A percentile compares a stretch with the other conserved stretches of the same genome.
Conservation (phyloP, 2,329 filamentous ascomycete genomes). For the Monilinia vaccinii-corymbosi region DNA sequence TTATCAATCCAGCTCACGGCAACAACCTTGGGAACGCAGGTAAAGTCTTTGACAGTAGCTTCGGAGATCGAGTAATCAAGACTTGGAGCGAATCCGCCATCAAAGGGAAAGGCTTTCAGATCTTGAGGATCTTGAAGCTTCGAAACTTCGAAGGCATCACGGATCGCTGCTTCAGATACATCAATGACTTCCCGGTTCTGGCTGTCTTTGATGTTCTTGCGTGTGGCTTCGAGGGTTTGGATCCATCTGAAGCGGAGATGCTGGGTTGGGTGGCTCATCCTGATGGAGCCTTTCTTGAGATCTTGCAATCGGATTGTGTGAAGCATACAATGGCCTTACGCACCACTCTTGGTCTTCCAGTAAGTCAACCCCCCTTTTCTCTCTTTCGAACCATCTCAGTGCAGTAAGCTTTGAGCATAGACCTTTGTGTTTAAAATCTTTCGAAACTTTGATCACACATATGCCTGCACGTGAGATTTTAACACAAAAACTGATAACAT, state of each 20-base stretch:
- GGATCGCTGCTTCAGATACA: slow-evolving; percentile 22
- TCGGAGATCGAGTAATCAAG: slow-evolving; percentile 26
- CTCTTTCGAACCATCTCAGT: not conserved
- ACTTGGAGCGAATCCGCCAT: slow-evolving; percentile 25
- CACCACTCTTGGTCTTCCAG: slow-evolving; percentile 1
- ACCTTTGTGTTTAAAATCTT: not conserved
- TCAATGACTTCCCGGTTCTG: slow-evolving; percentile 27
- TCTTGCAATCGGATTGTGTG: slow-evolving; percentile 20
- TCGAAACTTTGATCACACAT: not conserved
- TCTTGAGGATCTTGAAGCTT: slow-evolving; percentile 28
- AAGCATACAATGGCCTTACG: slow-evolving; percentile 16
- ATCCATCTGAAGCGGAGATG: slow-evolving; percentile 8
- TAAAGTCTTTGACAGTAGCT: not conserved
- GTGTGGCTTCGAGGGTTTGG: slow-evolving; percentile 16
- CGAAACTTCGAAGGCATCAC: slow-evolving; percentile 26
- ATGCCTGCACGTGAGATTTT: not conserved
- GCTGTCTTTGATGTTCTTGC: slow-evolving; percentile 26
- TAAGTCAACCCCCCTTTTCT: not conserved
- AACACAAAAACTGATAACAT: not conserved
- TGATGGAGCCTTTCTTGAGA: slow-evolving; percentile 12
- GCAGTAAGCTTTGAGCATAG: not conserved
- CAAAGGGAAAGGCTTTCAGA: slow-evolving; percentile 22
- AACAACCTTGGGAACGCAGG: not conserved
- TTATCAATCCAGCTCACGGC: slow-evolving; percentile 17
- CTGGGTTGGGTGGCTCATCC: slow-evolving; percentile 22